Evolutionary conservation across 2,329 filamentous ascomycete genomes (phyloP), one percentile per base, ranked within the genome.

Genomic region (Apiospora rasikravindrae): DNA sequence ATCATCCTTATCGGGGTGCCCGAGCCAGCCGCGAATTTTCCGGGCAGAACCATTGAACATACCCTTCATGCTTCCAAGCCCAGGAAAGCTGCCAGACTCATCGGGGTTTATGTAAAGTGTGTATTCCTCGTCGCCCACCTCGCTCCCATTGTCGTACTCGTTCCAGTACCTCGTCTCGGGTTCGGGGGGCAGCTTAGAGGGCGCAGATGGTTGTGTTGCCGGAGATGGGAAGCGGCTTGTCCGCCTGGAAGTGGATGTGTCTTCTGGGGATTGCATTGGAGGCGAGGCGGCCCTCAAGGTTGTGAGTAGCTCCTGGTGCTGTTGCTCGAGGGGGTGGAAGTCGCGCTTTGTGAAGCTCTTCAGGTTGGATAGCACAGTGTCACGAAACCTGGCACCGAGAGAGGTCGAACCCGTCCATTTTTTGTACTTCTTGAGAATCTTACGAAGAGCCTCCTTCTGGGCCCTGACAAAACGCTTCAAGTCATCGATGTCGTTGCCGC

Each of bases 341-440:
- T 94, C 90, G 75, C 90, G 86, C 69, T 88, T 88, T 10, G 91
- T 92, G 78, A 96, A 94, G 81, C 91, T 93, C 81, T 91, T 92
- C 4, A 90, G 90, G 71, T 90, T 86, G 69, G 85, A 85, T 67
- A 94, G 85, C 33, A 96, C 83, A 76, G 91, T 88, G 42, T 91
- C 87, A 73, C 88, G 90, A 81, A 96, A 93, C 33, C 91, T 89
- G 66, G 85, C 84, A 73, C 88, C 88, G 29, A 96, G 84, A 0
- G 88, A 86, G 7, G 86, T 86, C 29, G 93, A 95, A 53, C 91
- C 90, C 3, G 94, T 96, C 94, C 94, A 96, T 87, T 95, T 95
- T 85, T 87, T 88, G 83, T 96, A 96, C 80, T 97, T 97, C 81
- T 96, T 96, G 45, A 95, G 84, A 49, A 97, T 91, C 83, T 97